phyloP scores from a whole-genome alignment of 257 asterid genomes.

The Voacanga thouarsii region DNA sequence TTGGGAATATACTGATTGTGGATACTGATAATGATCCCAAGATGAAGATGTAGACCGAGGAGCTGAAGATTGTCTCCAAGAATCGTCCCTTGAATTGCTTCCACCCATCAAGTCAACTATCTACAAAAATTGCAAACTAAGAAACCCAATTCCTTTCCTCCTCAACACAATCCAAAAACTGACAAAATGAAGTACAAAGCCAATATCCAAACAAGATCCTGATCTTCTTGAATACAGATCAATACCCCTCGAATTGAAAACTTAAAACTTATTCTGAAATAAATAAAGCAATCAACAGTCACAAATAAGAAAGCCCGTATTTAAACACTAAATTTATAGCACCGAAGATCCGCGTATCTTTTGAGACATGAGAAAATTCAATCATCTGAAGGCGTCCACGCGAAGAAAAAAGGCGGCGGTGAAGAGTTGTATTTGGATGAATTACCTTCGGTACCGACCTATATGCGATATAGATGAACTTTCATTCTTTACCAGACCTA shows the following conservation, averaged over 20 bases:
- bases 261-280: background rate
- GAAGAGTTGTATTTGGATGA: background rate
- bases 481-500: background rate
- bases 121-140: conserved; percentile 17
- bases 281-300: background rate
- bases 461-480: background rate
- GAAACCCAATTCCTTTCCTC: conserved; percentile 5
- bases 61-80: conserved; percentile 52
- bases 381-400: background rate
- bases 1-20: conserved; percentile 44
- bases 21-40: conserved; percentile 43
- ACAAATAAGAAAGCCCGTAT: background rate
- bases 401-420: background rate
- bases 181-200: background rate
- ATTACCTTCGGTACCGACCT: conserved; percentile 32
- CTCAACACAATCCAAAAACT: conserved; percentile 13
- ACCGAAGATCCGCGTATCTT: background rate
- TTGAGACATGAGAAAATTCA: conserved; percentile 27
- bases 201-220: conserved; percentile 12
- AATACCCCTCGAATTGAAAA: background rate
- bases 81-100: conserved; percentile 60
- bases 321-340: background rate
- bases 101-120: conserved; percentile 68
- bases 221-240: background rate
- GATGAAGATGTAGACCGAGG: conserved; percentile 41